phyloP scores from a whole-genome alignment of 2,329 filamentous ascomycete genomes.

The Cladosporium sp. region DNA sequence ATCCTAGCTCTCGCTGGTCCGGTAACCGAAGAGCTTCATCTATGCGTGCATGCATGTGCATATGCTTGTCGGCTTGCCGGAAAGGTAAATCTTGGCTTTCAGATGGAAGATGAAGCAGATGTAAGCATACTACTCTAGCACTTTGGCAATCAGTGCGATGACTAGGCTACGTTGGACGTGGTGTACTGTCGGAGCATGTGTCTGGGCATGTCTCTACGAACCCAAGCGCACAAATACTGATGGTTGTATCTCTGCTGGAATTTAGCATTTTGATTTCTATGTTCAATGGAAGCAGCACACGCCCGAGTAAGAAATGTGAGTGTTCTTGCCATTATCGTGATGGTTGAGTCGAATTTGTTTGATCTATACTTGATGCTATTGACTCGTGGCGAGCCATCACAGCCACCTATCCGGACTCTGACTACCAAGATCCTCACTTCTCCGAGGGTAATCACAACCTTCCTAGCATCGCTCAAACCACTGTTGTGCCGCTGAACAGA shows the following conservation, averaged over 20 bases:
- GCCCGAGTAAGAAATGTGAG: too few relatives aligned
- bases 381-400: too few relatives aligned
- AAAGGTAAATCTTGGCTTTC: neutral
- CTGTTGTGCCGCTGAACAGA: too few relatives aligned
- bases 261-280: neutral
- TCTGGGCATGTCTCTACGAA: neutral
- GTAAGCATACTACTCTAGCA: neutral
- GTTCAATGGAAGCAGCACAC: neutral
- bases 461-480: too few relatives aligned
- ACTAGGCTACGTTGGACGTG: neutral
- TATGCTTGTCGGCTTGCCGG: neutral
- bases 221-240: neutral
- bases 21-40: constrained; percentile 1
- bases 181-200: neutral
- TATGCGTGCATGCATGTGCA: neutral
- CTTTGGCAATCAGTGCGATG: neutral
- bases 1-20: neutral
- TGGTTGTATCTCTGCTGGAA: neutral
- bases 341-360: too few relatives aligned
- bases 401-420: too few relatives aligned
- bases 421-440: too few relatives aligned
- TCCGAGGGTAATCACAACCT: too few relatives aligned
- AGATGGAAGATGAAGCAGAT: neutral
- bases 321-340: too few relatives aligned
- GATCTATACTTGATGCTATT: too few relatives aligned